Evolutionary conservation across 345 rosid species (phyloP).

Genomic region (Kernera saxatilis): DNA sequence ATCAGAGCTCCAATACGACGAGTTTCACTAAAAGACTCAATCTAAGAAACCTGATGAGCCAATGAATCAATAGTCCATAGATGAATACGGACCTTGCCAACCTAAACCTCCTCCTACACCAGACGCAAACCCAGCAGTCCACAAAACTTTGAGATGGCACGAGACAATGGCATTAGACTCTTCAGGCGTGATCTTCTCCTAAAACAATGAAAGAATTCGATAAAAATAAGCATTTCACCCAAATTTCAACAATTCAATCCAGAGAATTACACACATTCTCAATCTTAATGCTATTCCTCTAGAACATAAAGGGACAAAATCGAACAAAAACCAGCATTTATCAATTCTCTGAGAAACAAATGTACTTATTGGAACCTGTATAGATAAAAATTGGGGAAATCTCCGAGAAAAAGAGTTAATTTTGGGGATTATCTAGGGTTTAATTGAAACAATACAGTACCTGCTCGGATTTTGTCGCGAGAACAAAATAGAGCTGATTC

Average conservation of each 20-base stretch:
- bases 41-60: neutral
- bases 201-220: neutral
- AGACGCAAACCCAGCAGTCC: conserved; percentile 28
- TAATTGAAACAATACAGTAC: neutral
- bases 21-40: neutral
- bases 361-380: neutral
- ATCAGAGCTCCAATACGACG: neutral
- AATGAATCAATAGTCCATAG: neutral
- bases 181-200: conserved; percentile 25
- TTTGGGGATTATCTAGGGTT: neutral
- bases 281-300: neutral
- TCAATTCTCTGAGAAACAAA: neutral
- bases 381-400: neutral
- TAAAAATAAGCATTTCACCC: neutral
- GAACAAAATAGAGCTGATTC: conserved; percentile 13
- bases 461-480: conserved; percentile 20
- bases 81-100: conserved; percentile 22
- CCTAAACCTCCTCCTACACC: conserved; percentile 25
- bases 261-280: neutral
- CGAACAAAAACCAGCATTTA: neutral
- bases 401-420: neutral
- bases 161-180: conserved; percentile 9
- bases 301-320: neutral
- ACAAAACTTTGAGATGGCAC: conserved; percentile 21
- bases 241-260: conserved; percentile 6